Conservation (phyloP, 257 asterid genomes). For the Solanum lycopersicoides region DNA sequence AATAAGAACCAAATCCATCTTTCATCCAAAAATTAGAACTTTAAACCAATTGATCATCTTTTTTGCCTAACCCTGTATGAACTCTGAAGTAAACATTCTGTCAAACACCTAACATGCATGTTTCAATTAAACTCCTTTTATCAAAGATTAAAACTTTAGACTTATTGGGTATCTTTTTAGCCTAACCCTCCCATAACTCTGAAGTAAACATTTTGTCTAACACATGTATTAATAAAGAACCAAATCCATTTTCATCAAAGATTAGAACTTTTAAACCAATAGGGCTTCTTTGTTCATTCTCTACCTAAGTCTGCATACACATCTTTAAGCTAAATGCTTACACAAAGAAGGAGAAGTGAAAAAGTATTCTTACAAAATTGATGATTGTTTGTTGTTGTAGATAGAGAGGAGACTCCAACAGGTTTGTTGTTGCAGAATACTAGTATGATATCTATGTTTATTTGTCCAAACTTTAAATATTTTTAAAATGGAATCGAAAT, state of each 20-base stretch:
- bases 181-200: background rate
- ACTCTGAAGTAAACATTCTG: background rate
- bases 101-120: background rate
- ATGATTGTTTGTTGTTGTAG: background rate
- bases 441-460: too few relatives aligned
- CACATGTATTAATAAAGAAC: background rate
- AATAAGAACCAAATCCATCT: background rate
- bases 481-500: too few relatives aligned
- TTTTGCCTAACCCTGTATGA: background rate
- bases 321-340: background rate
- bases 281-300: background rate
- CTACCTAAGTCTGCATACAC: background rate
- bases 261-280: background rate
- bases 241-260: background rate
- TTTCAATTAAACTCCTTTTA: background rate
- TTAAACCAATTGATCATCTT: background rate
- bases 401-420: background rate
- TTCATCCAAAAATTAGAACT: background rate
- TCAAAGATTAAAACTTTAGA: background rate
- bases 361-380: background rate
- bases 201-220: background rate
- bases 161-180: background rate
- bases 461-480: too few relatives aligned
- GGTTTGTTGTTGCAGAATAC: too few relatives aligned
- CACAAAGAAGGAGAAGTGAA: background rate